phyloP scores from a whole-genome alignment of 2,329 filamentous ascomycete genomes.

The Daldinia eschscholtzii region DNA sequence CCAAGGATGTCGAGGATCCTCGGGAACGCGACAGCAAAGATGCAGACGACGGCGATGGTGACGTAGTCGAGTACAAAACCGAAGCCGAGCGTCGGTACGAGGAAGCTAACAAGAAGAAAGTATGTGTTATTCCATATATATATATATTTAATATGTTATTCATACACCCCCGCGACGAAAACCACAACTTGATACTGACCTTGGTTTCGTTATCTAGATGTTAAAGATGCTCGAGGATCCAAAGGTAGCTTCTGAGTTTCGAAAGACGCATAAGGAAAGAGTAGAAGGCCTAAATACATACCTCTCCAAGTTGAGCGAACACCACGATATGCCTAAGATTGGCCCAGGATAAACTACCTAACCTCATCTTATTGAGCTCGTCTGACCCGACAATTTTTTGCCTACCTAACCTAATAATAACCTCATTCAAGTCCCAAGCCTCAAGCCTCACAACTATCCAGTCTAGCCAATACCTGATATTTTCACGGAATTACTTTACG shows the following conservation, averaged over 20 bases:
- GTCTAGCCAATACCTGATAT: background rate
- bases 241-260: constrained; percentile 75
- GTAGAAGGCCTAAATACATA: constrained; percentile 97
- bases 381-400: background rate
- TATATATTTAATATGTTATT: too few relatives aligned
- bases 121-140: constrained; percentile 64
- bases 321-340: constrained; percentile 92
- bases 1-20: constrained; percentile 52
- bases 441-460: background rate
- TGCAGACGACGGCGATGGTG: constrained; percentile 42
- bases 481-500: constrained; percentile 1
- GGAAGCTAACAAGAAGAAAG: constrained; percentile 83
- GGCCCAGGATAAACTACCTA: constrained; percentile 64
- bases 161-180: background rate
- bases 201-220: constrained; percentile 65
- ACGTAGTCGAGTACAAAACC: constrained; percentile 72
- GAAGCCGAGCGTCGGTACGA: constrained; percentile 86
- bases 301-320: constrained; percentile 90
- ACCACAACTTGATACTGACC: constrained; percentile 28
- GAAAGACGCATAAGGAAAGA: constrained; percentile 96
- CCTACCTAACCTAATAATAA: background rate
- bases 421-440: background rate
- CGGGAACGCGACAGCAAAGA: constrained; percentile 27
- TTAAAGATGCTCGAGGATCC: constrained; percentile 79
- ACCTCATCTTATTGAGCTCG: background rate